Evolutionary conservation across 129 eudicot species (phyloP).

Genomic region (Daucus carota): DH1_v3.0 NC_030388.2:13436501-13437000

Average conservation of each 20-base stretch:
- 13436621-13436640: background rate
- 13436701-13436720: background rate
- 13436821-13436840: background rate
- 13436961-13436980: background rate
- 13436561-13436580: background rate
- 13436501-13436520: constrained; percentile 46
- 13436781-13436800: background rate
- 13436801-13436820: background rate
- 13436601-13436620: background rate
- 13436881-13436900: background rate
- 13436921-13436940: background rate
- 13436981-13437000: background rate
- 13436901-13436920: background rate
- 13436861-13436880: background rate
- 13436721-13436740: background rate
- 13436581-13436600: background rate
- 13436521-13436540: constrained; percentile 38
- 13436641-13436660: background rate
- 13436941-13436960: background rate
- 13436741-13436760: background rate
- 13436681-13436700: background rate
- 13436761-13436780: background rate
- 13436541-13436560: background rate
- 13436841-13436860: background rate
- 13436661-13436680: background rate